Evolutionary conservation across 139 green algal genomes (phyloP), one percentile per base, ranked within the genome.

Genomic region (Picochlorum sp.): DNA sequence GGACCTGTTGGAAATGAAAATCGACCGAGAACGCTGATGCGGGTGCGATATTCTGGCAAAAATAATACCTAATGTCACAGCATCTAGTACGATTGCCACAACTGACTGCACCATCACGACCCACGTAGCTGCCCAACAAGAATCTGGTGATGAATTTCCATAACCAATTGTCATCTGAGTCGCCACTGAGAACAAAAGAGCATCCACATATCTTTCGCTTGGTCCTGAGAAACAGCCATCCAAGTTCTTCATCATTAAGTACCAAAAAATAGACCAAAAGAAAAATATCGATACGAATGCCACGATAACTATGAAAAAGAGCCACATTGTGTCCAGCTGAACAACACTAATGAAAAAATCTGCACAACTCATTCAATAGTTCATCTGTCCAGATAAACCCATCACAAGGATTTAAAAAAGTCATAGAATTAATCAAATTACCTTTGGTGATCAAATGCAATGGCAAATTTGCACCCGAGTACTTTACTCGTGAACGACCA

Each of bases 1-100:
- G 2, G 83, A 79, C 10, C 69, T 84, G 54, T 94, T 83, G 2
- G 73, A 87, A 25, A 96, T 89, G 50, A 90, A 76, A 55, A 96
- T 87, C 7, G 85, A 88, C 35, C 86, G 72, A 25, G 73, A 79
- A 22, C 86, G 75, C 49, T 89, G 74, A 68, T 90, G 88, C 49
- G 87, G 84, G 70, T 91, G 82, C 18, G 51, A 71, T 67, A 94
- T 81, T 39, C 74, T 69, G 18, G 80, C 80, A 68, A 95, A 92
- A 6, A 90, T 65, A 44, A 93, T 82, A 40, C 87, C 87, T 16
- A 93, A 63, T 43, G 80, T 78, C 4, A 91, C 54, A 29, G 78
- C 75, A 50, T 95, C 77, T 57, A 92, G 54, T 39, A 95, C 64
- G 54, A 88, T 54, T 0, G 67, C 69, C 20, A 69, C 44, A 25